A percentile compares a stretch with the other conserved stretches of the same genome.
These are phyloP conservation scores for Mycena galericulata DNA, from an alignment of 768 basidiomycete species.

Conservation along the genomic window DNA sequence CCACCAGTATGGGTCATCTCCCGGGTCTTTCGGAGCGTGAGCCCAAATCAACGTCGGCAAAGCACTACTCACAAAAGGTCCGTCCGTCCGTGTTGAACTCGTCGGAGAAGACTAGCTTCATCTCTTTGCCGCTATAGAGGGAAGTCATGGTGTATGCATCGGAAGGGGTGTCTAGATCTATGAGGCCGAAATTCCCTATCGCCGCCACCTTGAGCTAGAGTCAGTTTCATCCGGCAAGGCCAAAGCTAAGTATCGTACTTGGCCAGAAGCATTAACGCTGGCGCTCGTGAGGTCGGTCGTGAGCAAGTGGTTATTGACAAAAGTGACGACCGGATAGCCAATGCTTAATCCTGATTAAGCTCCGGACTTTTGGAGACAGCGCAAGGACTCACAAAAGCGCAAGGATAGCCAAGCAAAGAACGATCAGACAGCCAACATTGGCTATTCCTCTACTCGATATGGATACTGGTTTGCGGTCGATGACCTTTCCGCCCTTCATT, in stretches of 20 bases:
- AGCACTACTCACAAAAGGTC: constrained; percentile 66
- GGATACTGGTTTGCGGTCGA: constrained; percentile 71
- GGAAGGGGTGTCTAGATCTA: constrained; percentile 82
- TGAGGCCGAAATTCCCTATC: constrained; percentile 43
- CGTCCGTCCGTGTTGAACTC: constrained; percentile 90
- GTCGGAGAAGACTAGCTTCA: constrained; percentile 83
- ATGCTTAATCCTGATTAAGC: constrained; percentile 52
- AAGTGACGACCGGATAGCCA: constrained; percentile 71
- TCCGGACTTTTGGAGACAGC: not conserved
- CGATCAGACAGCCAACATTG: constrained; percentile 78
- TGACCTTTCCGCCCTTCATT: constrained; percentile 68
- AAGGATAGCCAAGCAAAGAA: constrained; percentile 65
- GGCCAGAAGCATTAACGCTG: constrained; percentile 82
- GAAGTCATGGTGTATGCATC: constrained; percentile 64
- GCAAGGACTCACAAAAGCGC: constrained; percentile 66
- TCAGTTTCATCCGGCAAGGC: not conserved
- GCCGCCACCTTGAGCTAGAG: constrained; percentile 5
- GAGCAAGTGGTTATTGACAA: constrained; percentile 56
- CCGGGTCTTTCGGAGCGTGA: constrained; percentile 44
- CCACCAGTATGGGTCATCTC: constrained; percentile 77
- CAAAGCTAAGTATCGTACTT: constrained; percentile 49
- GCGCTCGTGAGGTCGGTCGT: constrained; percentile 71
- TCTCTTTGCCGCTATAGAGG: constrained; percentile 59
- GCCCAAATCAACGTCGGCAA: not conserved
- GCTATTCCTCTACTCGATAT: constrained; percentile 66